Evolutionary conservation across 345 rosid genomes (phyloP).

Genomic region (Lumnitzera racemosa): DNA sequence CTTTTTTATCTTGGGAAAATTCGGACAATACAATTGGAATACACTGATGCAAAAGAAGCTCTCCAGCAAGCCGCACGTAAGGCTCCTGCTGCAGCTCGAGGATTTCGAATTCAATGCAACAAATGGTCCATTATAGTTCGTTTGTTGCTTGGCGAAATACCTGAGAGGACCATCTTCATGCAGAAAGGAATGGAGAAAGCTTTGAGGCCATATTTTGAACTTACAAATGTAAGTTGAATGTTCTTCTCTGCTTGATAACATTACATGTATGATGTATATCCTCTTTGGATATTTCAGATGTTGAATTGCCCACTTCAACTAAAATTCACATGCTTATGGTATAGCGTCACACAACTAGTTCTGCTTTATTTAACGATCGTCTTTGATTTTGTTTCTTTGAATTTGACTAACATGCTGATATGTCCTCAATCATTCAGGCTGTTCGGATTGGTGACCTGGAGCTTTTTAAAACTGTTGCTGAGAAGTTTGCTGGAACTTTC

Average conservation of each 20-base stretch:
- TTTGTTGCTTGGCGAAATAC: conserved; percentile 74
- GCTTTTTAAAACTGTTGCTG: conserved; percentile 64
- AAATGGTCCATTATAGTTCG: conserved; percentile 83
- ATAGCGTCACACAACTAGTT: no score
- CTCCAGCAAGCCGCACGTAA: conserved; percentile 89
- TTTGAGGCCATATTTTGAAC: conserved; percentile 75
- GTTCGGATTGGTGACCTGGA: conserved; percentile 89
- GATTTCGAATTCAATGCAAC: conserved; percentile 72
- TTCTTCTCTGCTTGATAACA: background rate
- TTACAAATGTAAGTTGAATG: conserved; percentile 62
- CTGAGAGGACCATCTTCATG: conserved; percentile 75
- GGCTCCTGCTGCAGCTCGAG: conserved; percentile 70
- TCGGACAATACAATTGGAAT: conserved; percentile 79
- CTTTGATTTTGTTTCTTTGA: background rate
- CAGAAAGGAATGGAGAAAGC: conserved; percentile 89
- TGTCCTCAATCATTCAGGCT: conserved; percentile 37
- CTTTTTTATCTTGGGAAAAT: conserved; percentile 84
- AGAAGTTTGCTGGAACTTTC: conserved; percentile 56
- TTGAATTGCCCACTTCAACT: no score
- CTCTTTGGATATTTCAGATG: no score
- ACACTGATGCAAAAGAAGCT: conserved; percentile 84
- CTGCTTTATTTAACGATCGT: background rate
- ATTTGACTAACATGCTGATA: background rate
- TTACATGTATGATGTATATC: no score
- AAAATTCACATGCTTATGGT: no score